A percentile compares a stretch with the other conserved stretches of the same genome.
These are phyloP conservation scores for Monilinia aucupariae DNA, from an alignment of 2,329 filamentous ascomycete species.

Conservation along the genomic window DNA sequence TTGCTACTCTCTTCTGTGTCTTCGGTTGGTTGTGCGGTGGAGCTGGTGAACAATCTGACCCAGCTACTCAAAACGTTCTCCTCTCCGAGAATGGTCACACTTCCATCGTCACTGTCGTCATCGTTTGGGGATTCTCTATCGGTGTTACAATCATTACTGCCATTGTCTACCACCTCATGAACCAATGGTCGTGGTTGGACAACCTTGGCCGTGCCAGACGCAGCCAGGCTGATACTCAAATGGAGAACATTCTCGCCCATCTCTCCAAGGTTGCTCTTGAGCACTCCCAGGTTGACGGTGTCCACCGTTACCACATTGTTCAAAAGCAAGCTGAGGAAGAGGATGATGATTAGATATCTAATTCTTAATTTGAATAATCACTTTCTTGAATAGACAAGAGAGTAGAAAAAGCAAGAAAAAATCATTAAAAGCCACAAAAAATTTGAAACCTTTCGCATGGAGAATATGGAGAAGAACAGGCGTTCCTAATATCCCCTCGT, in stretches of 20 bases:
- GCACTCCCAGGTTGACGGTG: conserved; percentile 41
- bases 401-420: conserved; percentile 2
- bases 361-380: not conserved
- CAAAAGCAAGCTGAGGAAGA: conserved; percentile 17
- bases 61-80: conserved; percentile 36
- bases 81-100: conserved; percentile 40
- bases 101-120: conserved; percentile 55
- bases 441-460: conserved; percentile 2
- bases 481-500: conserved; percentile 16
- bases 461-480: conserved; percentile 14
- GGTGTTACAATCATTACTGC: conserved; percentile 60
- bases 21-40: conserved; percentile 67
- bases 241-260: conserved; percentile 61
- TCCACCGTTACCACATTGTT: conserved; percentile 17
- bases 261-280: conserved; percentile 59
- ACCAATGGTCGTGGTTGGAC: conserved; percentile 53
- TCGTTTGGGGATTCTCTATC: conserved; percentile 62
- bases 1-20: conserved; percentile 68
- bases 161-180: conserved; percentile 59
- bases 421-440: conserved; percentile 8
- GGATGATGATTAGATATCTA: conserved; percentile 17
- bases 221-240: conserved; percentile 54
- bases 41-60: conserved; percentile 36
- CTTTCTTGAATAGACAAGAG: conserved; percentile 7
- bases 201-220: conserved; percentile 60